phyloP scores from a whole-genome alignment of 1,284 basidiomycete species.

The Veloporphyrellus conicus region DNA sequence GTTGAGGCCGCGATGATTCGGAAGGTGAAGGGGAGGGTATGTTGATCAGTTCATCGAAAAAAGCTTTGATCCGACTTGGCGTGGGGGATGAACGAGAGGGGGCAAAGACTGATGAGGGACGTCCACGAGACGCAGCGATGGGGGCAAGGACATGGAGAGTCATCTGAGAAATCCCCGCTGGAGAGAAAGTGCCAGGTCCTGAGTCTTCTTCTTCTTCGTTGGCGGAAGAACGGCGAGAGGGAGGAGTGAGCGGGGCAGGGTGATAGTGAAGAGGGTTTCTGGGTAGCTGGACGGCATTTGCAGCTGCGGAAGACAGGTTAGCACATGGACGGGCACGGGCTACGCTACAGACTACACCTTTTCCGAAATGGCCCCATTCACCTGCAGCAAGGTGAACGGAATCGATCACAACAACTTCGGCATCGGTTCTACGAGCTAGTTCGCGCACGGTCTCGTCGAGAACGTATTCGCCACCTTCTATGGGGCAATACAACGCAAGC shows the following conservation, averaged over 20 bases:
- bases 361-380: constrained; percentile 72
- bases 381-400: constrained; percentile 77
- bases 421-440: constrained; percentile 63
- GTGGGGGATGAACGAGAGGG: constrained; percentile 41
- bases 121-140: constrained; percentile 38
- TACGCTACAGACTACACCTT: constrained; percentile 43
- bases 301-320: constrained; percentile 41
- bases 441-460: constrained; percentile 74
- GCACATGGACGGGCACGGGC: constrained; percentile 4
- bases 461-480: constrained; percentile 79
- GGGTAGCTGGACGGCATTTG: constrained; percentile 60
- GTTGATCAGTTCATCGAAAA: constrained; percentile 74
- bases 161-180: constrained; percentile 45
- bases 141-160: constrained; percentile 59
- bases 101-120: constrained; percentile 41
- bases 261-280: constrained; percentile 70
- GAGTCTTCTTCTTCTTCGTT: constrained; percentile 48
- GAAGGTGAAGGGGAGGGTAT: constrained; percentile 38
- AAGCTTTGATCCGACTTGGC: constrained; percentile 54
- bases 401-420: constrained; percentile 80
- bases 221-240: constrained; percentile 36
- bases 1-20: constrained; percentile 22
- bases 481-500: constrained; percentile 76
- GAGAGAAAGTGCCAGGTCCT: constrained; percentile 29
- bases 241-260: constrained; percentile 31